A percentile compares a stretch with the other conserved stretches of the same genome.
phyloP scores from a whole-genome alignment of 1,284 basidiomycete genomes.

The Cryptococcus deneoformans region DNA sequence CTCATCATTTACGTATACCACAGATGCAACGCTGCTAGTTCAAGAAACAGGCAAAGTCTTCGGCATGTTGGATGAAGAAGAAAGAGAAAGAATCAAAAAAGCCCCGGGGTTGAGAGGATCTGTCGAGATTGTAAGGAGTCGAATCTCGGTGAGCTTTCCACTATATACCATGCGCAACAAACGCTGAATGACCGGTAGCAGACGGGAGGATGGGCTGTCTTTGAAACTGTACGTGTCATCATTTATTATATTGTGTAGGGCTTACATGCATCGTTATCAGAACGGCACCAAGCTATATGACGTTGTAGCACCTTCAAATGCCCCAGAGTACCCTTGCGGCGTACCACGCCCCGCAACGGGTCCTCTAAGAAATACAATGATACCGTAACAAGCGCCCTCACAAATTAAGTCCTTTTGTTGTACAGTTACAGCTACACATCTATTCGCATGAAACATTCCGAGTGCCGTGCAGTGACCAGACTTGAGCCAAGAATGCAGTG shows the following conservation, averaged over 20 bases:
- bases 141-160: slow-evolving; percentile 31
- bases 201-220: slow-evolving; percentile 39
- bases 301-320: slow-evolving; percentile 30
- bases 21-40: slow-evolving; percentile 40
- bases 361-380: slow-evolving; percentile 28
- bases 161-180: not conserved
- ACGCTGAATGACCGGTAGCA: slow-evolving; percentile 17
- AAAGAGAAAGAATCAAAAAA: slow-evolving; percentile 30
- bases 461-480: too few relatives aligned
- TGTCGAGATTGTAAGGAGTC: slow-evolving; percentile 45
- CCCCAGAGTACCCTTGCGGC: slow-evolving; percentile 29
- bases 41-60: slow-evolving; percentile 46
- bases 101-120: slow-evolving; percentile 35
- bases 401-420: too few relatives aligned
- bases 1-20: slow-evolving; percentile 32
- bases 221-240: slow-evolving; percentile 43
- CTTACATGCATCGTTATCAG: slow-evolving; percentile 15
- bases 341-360: slow-evolving; percentile 27
- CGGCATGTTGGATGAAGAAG: slow-evolving; percentile 38
- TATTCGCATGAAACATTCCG: too few relatives aligned
- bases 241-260: not conserved
- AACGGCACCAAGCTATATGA: slow-evolving; percentile 35
- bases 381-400: slow-evolving; percentile 13
- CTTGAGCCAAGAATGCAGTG: too few relatives aligned
- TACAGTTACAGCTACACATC: too few relatives aligned